Conservation (phyloP, 306 rosid species). For the Adenanthera pavonina region DNA sequence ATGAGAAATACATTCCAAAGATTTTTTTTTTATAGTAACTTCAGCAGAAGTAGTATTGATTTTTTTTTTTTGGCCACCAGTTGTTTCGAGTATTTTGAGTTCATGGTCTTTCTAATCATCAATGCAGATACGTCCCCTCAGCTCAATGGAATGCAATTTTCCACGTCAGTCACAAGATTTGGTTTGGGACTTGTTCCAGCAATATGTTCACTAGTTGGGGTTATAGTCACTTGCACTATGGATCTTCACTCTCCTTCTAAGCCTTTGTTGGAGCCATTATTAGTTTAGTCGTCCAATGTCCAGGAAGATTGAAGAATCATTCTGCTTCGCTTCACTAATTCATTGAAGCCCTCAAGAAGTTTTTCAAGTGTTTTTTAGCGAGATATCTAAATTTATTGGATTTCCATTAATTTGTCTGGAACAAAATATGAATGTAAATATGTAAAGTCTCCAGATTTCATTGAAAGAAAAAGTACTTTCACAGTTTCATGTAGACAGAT, state of each 20-base stretch:
- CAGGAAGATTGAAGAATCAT: slow-evolving; percentile 4
- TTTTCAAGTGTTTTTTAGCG: not conserved
- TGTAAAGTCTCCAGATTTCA: slow-evolving; percentile 8
- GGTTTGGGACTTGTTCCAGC: slow-evolving; percentile 91
- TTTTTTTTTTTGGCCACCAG: not conserved
- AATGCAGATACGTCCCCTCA: slow-evolving; percentile 57
- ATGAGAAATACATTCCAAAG: not conserved
- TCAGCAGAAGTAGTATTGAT: not conserved
- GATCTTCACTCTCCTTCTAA: slow-evolving; percentile 64
- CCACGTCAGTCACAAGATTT: slow-evolving; percentile 69
- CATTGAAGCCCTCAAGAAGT: slow-evolving; percentile 10
- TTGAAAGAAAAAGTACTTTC: slow-evolving; percentile 7
- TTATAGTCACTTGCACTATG: slow-evolving; percentile 71
- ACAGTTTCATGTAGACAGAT: not conserved
- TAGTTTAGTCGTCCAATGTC: slow-evolving; percentile 46
- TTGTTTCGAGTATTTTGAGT: not conserved
- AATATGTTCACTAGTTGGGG: slow-evolving; percentile 63
- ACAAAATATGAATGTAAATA: slow-evolving; percentile 6
- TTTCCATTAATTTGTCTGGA: slow-evolving; percentile 2
- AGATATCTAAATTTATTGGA: slow-evolving; percentile 27
- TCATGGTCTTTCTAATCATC: slow-evolving; percentile 17
- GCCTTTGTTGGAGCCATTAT: slow-evolving; percentile 64
- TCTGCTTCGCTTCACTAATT: slow-evolving; percentile 17
- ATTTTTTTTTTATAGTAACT: slow-evolving; percentile 3
- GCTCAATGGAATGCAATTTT: slow-evolving; percentile 25